Evolutionary conservation across 2,329 filamentous ascomycete species (phyloP), one percentile per base, ranked within the genome.

Genomic region (Talaromyces sp.): DNA sequence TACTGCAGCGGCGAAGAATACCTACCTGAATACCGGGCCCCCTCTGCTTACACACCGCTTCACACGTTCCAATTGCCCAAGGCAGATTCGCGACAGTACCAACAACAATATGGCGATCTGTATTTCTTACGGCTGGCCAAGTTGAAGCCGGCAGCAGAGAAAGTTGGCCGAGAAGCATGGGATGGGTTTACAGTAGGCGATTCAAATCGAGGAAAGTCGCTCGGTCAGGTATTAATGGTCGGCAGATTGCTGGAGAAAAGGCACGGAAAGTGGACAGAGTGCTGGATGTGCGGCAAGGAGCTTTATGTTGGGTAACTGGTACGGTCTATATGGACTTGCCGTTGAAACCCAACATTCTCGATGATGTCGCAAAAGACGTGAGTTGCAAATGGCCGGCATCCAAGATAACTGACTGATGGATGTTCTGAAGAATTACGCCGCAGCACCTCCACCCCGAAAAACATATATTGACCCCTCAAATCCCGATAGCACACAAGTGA

Each of bases 301-400:
- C 97, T 80, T 82, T 98, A 41, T 98, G 94, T 80, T 99, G 94
- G 93, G 90, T 99, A 16, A 85, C 89, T 0, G 95, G 96, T 16
- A 99, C 95, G 0, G 88, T 98, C 37, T 99, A 96, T 77, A 96
- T 98, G 90, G 92, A 98, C 69, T 93, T 99, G 92, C 87, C 91
- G 2, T 79, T 97, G 73, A 99, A 99, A 80, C 95, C 96, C 0
- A 96, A 96, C 74, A 94, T 99, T 75, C 81, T 99, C 39, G 93
- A 97, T 66, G 95, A 99, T 72, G 91, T 99, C 49, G 90, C 91
- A 47, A 96, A 96, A 79, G 94, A 97, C 78, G 91, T 93, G 80
- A 69, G 86, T 77, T 13, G 11, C 47, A 27, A 27, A 37, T 37
- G 7, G 11, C 1, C 1, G 13, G 9, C 11, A 9, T 31, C 4